A percentile compares a stretch with the other conserved stretches of the same genome.
Conservation (phyloP, 768 basidiomycete genomes). For the Cystobasidium tubakii region DNA sequence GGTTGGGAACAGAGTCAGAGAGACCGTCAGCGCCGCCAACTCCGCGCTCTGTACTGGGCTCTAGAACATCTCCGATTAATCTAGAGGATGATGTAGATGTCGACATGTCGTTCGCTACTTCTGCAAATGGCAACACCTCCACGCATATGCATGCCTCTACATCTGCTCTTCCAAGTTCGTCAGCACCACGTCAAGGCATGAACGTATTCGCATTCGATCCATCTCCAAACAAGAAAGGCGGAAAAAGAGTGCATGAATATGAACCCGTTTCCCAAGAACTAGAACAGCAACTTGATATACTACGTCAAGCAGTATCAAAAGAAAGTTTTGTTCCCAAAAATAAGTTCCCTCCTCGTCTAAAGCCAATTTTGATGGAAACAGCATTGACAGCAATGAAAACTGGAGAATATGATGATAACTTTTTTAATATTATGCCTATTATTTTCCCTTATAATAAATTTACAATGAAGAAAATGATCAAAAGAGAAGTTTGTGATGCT, state of each 20-base stretch:
- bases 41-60: not conserved
- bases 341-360: constrained; percentile 79
- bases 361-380: constrained; percentile 64
- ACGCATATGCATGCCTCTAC: not conserved
- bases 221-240: constrained; percentile 17
- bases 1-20: not conserved
- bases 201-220: constrained; percentile 26
- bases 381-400: constrained; percentile 71
- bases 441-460: constrained; percentile 93
- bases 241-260: constrained; percentile 20
- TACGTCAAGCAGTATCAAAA: not conserved
- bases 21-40: not conserved
- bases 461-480: constrained; percentile 90
- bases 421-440: constrained; percentile 78
- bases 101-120: constrained; percentile 9
- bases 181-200: not conserved
- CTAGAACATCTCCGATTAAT: constrained; percentile 17
- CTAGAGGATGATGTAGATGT: constrained; percentile 18
- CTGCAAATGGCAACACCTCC: not conserved
- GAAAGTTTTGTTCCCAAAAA: constrained; percentile 67
- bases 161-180: not conserved
- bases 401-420: constrained; percentile 86
- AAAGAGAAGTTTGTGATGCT: constrained; percentile 73
- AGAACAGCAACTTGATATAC: not conserved
- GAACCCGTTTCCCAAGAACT: not conserved